phyloP scores from a whole-genome alignment of 148 eudicot genomes.

The Agrostemma githago region DNA sequence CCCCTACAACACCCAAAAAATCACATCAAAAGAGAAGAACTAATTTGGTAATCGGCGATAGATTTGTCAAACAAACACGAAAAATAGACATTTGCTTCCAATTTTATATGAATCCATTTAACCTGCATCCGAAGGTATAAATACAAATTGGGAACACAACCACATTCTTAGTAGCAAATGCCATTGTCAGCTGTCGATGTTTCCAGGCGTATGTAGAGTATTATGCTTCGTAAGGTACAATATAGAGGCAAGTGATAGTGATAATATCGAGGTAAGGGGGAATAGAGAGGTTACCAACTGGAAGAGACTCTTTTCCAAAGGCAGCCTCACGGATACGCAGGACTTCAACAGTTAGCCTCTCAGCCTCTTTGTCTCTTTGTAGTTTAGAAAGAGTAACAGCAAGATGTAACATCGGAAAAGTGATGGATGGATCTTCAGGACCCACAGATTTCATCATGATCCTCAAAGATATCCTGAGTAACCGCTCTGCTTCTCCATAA shows the following conservation, averaged over 20 bases:
- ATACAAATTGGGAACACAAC: neutral
- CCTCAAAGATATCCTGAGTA: constrained; percentile 59
- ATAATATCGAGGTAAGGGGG: neutral
- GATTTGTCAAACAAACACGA: neutral
- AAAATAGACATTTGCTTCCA: neutral
- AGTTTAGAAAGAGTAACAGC: constrained; percentile 70
- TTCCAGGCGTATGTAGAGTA: neutral
- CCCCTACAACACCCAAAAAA: constrained; percentile 44
- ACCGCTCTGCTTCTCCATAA: constrained; percentile 74
- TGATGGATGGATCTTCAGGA: constrained; percentile 70
- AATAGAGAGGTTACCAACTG: constrained; percentile 56
- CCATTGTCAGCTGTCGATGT: neutral
- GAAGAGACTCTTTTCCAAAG: constrained; percentile 71
- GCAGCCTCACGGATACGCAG: constrained; percentile 69
- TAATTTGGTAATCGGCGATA: neutral
- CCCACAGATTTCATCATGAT: constrained; percentile 47
- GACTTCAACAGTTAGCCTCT: constrained; percentile 59
- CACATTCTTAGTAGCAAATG: neutral
- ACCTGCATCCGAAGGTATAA: neutral
- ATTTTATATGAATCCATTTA: neutral
- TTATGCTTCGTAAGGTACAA: neutral
- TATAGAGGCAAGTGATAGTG: neutral
- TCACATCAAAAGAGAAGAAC: neutral
- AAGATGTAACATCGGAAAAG: constrained; percentile 78
- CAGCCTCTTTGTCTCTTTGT: constrained; percentile 69